Conservation (phyloP, 2,329 filamentous ascomycete species). For the Botrytis cinerea region DNA sequence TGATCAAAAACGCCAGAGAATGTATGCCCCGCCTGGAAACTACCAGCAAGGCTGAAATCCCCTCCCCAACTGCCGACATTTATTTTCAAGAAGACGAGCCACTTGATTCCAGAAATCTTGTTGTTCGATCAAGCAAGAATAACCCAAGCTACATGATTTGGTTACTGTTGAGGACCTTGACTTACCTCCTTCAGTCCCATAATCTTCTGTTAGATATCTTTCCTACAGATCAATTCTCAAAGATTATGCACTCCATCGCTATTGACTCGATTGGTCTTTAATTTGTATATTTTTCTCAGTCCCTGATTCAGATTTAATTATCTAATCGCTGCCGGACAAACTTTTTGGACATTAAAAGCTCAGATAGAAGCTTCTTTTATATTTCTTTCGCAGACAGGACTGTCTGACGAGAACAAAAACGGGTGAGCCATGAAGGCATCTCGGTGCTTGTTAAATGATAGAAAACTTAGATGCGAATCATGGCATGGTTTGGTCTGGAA, state of each 20-base stretch:
- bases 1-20: conserved; percentile 40
- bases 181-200: not conserved
- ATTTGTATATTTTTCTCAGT: conserved; percentile 23
- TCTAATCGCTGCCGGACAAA: not conserved
- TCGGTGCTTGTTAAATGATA: conserved; percentile 9
- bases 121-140: not conserved
- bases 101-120: not conserved
- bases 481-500: not conserved
- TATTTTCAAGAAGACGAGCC: not conserved
- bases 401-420: conserved; percentile 3
- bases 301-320: not conserved
- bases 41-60: conserved; percentile 33
- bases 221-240: not conserved
- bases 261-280: conserved; percentile 4
- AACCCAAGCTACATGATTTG: not conserved
- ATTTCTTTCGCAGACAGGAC: conserved; percentile 9
- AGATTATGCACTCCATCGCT: not conserved
- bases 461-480: conserved; percentile 17
- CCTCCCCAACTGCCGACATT: not conserved
- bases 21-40: conserved; percentile 36
- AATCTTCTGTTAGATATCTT: not conserved
- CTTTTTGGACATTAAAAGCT: conserved; percentile 13
- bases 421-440: conserved; percentile 9
- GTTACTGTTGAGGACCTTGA: not conserved
- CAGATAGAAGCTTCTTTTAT: not conserved